Evolutionary conservation across 1,139 yeast genomes (phyloP).

Genomic region (Nadsonia commutata): DNA sequence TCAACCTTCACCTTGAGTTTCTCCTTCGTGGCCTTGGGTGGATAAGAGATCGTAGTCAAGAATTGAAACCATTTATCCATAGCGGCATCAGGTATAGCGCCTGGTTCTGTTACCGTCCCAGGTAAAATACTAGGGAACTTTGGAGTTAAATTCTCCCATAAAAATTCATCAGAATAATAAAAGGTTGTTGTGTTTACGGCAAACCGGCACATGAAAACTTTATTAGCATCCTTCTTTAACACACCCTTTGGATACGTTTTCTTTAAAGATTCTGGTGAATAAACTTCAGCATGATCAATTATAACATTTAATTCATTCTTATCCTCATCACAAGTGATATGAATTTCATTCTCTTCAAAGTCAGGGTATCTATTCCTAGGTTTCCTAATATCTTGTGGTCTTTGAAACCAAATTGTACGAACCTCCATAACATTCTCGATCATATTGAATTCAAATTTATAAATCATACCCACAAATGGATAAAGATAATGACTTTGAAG

Average conservation of each 20-base stretch:
- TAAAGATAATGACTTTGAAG: background rate
- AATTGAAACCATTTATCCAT: background rate
- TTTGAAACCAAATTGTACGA: background rate
- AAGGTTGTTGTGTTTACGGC: background rate
- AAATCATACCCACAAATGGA: background rate
- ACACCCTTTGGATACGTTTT: background rate
- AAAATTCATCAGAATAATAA: background rate
- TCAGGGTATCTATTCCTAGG: background rate
- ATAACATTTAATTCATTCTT: background rate
- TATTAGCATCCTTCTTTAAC: background rate
- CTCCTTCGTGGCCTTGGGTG: background rate
- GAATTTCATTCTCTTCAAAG: background rate
- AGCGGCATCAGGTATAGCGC: background rate
- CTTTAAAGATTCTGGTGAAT: background rate
- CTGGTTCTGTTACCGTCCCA: no score
- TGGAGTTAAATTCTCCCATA: background rate
- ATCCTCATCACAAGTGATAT: background rate
- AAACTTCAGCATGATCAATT: background rate
- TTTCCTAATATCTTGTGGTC: background rate
- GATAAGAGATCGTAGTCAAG: background rate
- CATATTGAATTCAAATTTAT: background rate
- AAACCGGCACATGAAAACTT: background rate
- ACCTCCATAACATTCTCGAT: background rate
- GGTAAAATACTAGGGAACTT: background rate
- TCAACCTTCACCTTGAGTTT: no score